These are phyloP conservation scores for Paramecium pentaurelia DNA, from an alignment of 73 alveolate species.

Conservation along the genomic window DNA sequence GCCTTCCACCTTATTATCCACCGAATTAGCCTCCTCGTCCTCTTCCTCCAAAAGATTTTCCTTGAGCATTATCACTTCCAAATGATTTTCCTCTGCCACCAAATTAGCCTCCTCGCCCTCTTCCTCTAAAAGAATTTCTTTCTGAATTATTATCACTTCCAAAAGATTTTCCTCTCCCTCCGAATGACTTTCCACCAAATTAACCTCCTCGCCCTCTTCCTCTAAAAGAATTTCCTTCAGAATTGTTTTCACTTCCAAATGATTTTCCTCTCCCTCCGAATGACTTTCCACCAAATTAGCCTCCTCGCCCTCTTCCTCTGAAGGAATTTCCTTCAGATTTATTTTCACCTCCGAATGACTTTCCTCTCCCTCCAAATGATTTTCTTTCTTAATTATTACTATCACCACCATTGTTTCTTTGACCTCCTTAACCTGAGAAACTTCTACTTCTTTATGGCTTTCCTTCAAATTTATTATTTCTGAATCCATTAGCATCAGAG, in stretches of 20 bases:
- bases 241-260: neutral
- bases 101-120: neutral
- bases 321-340: neutral
- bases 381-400: neutral
- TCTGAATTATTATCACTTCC: neutral
- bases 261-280: neutral
- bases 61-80: neutral
- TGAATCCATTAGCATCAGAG: neutral
- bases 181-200: neutral
- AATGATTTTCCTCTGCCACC: neutral
- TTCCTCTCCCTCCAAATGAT: neutral
- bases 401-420: neutral
- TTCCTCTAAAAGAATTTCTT: neutral
- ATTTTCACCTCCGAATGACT: neutral
- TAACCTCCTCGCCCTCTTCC: neutral
- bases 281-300: neutral
- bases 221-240: neutral
- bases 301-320: neutral
- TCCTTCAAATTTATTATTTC: neutral
- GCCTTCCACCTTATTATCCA: neutral
- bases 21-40: neutral
- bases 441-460: neutral
- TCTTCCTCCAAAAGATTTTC: neutral
- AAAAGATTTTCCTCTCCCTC: neutral
- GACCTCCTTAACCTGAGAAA: neutral